Evolutionary conservation across 2,329 filamentous ascomycete genomes (phyloP).

Genomic region (Fusarium pseudograminearum): DNA sequence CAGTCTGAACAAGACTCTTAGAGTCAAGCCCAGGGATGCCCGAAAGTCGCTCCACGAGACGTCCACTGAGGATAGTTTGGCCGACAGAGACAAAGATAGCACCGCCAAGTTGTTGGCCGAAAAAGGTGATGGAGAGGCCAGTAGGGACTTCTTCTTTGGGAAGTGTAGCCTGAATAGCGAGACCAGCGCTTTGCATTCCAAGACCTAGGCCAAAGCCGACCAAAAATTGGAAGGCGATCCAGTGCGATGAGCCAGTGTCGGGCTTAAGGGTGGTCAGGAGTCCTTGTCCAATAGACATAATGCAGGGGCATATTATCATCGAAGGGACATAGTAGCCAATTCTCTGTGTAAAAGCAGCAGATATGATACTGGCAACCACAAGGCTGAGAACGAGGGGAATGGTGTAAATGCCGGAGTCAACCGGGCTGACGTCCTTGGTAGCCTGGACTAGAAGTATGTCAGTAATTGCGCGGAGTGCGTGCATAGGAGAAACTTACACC

Average conservation of each 20-base stretch:
- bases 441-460: constrained; percentile 61
- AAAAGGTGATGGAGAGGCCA: constrained; percentile 68
- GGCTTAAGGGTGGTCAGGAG: constrained; percentile 68
- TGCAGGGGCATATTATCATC: constrained; percentile 64
- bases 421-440: constrained; percentile 63
- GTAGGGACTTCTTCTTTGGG: constrained; percentile 64
- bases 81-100: constrained; percentile 69
- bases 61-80: constrained; percentile 64
- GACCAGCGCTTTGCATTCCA: constrained; percentile 68
- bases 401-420: constrained; percentile 68
- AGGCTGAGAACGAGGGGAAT: constrained; percentile 68
- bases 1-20: constrained; percentile 58
- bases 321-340: constrained; percentile 71
- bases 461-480: constrained; percentile 13
- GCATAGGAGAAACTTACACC: constrained; percentile 58
- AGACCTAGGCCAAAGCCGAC: constrained; percentile 69
- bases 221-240: constrained; percentile 71
- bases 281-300: constrained; percentile 66
- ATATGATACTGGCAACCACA: constrained; percentile 63
- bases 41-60: constrained; percentile 56
- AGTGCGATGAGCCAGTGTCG: constrained; percentile 60
- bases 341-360: constrained; percentile 62
- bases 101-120: constrained; percentile 69
- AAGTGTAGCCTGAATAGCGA: constrained; percentile 68
- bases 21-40: constrained; percentile 59